phyloP scores from a whole-genome alignment of 2,329 filamentous ascomycete genomes.

The Claviceps sp. region DNA sequence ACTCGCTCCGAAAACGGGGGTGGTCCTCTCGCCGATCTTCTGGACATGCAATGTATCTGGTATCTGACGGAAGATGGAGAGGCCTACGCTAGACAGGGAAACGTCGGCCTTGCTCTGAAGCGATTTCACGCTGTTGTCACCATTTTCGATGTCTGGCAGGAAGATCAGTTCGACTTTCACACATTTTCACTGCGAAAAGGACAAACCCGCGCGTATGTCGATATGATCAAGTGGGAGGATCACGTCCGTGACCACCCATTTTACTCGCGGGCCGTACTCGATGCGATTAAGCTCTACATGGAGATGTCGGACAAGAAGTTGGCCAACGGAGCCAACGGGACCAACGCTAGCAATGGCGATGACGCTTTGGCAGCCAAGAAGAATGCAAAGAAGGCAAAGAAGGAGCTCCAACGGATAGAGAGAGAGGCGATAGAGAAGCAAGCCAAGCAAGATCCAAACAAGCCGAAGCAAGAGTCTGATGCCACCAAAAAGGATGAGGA shows the following conservation, averaged over 20 bases:
- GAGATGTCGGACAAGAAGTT: constrained; percentile 64
- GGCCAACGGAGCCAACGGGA: constrained; percentile 48
- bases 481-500: constrained; percentile 84
- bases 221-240: constrained; percentile 96
- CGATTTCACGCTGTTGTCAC: constrained; percentile 77
- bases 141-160: constrained; percentile 95
- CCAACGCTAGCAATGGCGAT: constrained; percentile 34
- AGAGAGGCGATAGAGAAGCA: constrained; percentile 68
- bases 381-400: constrained; percentile 79
- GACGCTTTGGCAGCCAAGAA: constrained; percentile 66
- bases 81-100: constrained; percentile 69
- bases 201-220: constrained; percentile 85
- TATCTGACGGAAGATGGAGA: constrained; percentile 92
- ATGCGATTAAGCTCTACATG: constrained; percentile 70
- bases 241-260: constrained; percentile 83
- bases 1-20: constrained; percentile 82
- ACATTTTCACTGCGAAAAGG: constrained; percentile 94
- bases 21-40: constrained; percentile 76
- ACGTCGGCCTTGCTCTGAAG: constrained; percentile 78
- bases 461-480: constrained; percentile 51
- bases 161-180: constrained; percentile 98
- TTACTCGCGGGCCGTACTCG: constrained; percentile 71
- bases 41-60: constrained; percentile 99
- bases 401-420: constrained; percentile 51
- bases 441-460: constrained; percentile 74